phyloP scores from a whole-genome alignment of 768 basidiomycete genomes.

The Suillus hirtellus region DNA sequence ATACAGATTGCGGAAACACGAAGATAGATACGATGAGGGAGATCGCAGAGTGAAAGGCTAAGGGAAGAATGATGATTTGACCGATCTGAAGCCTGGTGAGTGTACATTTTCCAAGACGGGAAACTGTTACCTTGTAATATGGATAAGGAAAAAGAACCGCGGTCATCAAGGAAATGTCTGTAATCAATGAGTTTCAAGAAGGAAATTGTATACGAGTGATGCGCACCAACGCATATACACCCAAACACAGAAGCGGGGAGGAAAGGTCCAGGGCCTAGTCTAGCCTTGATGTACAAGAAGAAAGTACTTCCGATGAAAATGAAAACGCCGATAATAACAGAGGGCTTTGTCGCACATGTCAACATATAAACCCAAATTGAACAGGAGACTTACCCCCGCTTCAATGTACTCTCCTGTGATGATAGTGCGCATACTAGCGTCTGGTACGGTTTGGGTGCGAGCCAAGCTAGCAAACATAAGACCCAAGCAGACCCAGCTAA shows the following conservation, averaged over 20 bases:
- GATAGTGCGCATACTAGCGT: slow-evolving; percentile 39
- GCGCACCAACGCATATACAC: slow-evolving; percentile 59
- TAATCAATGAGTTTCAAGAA: slow-evolving; percentile 4
- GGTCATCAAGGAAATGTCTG: slow-evolving; percentile 61
- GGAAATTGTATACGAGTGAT: background rate
- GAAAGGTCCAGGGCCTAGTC: slow-evolving; percentile 65
- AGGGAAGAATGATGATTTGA: slow-evolving; percentile 51
- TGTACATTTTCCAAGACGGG: background rate
- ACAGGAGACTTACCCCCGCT: slow-evolving; percentile 32
- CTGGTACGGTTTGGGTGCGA: slow-evolving; percentile 43
- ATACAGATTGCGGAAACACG: slow-evolving; percentile 65
- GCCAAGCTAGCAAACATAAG: slow-evolving; percentile 62
- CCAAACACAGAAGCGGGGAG: slow-evolving; percentile 54
- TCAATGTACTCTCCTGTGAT: slow-evolving; percentile 60
- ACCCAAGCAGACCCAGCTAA: slow-evolving; percentile 67
- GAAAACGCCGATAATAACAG: slow-evolving; percentile 60
- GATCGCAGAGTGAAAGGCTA: slow-evolving; percentile 59
- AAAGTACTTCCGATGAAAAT: slow-evolving; percentile 59
- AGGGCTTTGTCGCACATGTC: slow-evolving; percentile 40
- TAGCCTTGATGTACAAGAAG: slow-evolving; percentile 60
- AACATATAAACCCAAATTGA: background rate
- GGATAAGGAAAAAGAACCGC: slow-evolving; percentile 66
- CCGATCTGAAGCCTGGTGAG: slow-evolving; percentile 43
- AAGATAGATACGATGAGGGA: slow-evolving; percentile 50
- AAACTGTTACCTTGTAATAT: slow-evolving; percentile 45